phyloP scores from a whole-genome alignment of 2,329 filamentous ascomycete species.

The Thermothelomyces thermophilus region DNA sequence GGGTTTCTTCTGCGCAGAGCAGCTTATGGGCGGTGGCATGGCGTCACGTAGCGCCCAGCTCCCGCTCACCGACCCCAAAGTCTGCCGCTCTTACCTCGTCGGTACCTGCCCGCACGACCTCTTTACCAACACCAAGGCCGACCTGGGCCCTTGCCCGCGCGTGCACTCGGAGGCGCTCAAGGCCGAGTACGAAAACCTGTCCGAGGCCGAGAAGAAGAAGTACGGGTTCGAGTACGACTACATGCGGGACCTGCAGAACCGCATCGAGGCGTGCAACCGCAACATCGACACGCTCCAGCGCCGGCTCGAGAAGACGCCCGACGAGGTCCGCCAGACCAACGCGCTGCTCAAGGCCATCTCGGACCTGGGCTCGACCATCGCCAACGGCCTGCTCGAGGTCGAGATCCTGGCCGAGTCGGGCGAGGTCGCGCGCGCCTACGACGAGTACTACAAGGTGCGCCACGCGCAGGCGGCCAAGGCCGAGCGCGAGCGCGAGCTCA shows the following conservation, averaged over 20 bases:
- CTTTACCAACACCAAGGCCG: conserved; percentile 99
- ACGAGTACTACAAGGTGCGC: conserved; percentile 81
- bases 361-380: conserved; percentile 71
- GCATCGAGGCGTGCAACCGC: conserved; percentile 94
- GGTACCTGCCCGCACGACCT: conserved; percentile 97
- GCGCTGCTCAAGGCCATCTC: conserved; percentile 78
- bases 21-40: conserved; percentile 77
- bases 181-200: conserved; percentile 73
- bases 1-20: conserved; percentile 51
- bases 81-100: conserved; percentile 88
- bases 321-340: conserved; percentile 95
- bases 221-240: conserved; percentile 97
- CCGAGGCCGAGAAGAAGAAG: conserved; percentile 63
- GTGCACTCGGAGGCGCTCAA: conserved; percentile 85
- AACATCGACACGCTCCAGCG: conserved; percentile 87
- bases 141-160: conserved; percentile 82
- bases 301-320: conserved; percentile 90
- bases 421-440: conserved; percentile 72
- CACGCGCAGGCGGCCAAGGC: conserved; percentile 74
- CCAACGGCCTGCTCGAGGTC: conserved; percentile 77
- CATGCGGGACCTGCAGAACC: conserved; percentile 89
- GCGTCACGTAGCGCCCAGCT: conserved; percentile 72
- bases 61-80: conserved; percentile 83
- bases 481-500: conserved; percentile 80
- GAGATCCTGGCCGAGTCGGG: conserved; percentile 76